Evolutionary conservation across 148 eudicot species (phyloP).

Genomic region (Camellia lanceoleosa): DNA sequence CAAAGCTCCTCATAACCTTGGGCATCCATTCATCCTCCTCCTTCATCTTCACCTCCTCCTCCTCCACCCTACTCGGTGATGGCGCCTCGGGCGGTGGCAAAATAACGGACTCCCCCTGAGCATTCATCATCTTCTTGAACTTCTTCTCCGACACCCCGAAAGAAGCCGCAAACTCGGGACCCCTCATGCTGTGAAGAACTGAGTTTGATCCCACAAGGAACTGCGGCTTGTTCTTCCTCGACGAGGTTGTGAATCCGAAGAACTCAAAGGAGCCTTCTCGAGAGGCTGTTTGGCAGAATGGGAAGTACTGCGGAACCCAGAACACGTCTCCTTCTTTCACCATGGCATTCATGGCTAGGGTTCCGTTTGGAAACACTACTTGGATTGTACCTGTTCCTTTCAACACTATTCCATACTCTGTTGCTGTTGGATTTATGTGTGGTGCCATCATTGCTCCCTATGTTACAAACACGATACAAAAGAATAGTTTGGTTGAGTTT

Average conservation of each 20-base stretch:
- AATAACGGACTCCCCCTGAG: constrained; percentile 55
- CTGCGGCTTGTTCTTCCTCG: constrained; percentile 66
- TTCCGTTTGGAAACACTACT: constrained; percentile 78
- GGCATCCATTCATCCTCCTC: neutral
- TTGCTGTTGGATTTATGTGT: constrained; percentile 74
- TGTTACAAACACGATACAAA: too few species aligned
- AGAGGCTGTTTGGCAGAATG: constrained; percentile 90
- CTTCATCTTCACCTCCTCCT: constrained; percentile 16
- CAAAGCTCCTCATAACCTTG: constrained; percentile 26
- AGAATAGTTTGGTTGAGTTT: too few species aligned
- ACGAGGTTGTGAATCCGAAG: constrained; percentile 84
- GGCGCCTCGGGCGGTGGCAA: constrained; percentile 56
- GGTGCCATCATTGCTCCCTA: constrained; percentile 96
- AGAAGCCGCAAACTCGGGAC: constrained; percentile 68
- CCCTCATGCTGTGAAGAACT: constrained; percentile 50
- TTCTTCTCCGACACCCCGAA: constrained; percentile 60
- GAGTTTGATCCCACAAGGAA: constrained; percentile 70
- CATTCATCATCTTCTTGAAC: constrained; percentile 33
- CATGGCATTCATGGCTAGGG: constrained; percentile 53
- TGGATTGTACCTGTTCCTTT: constrained; percentile 64
- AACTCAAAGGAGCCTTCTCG: constrained; percentile 66
- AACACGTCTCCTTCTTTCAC: constrained; percentile 74
- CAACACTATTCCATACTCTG: constrained; percentile 67
- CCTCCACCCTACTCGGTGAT: constrained; percentile 25
- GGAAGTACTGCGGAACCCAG: constrained; percentile 75